Percentiles rank a stretch among this genome's conserved stretches.
These are phyloP conservation scores for Tirmania nivea DNA, from an alignment of 495 filamentous ascomycete genomes.

Conservation along the genomic window DNA sequence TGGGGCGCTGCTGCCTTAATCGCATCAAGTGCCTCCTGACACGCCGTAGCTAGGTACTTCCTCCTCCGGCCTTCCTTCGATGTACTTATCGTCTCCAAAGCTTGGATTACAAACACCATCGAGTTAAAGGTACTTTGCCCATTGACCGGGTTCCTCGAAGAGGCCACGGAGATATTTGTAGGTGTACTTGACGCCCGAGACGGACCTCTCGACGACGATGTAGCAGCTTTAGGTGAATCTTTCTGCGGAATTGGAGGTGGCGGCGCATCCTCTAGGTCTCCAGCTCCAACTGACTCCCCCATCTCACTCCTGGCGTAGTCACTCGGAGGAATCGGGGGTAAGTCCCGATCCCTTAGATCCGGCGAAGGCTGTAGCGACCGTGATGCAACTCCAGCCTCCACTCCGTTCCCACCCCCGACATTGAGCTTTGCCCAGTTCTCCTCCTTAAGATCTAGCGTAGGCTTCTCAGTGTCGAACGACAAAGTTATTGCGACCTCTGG, in stretches of 20 bases:
- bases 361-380: too few species aligned
- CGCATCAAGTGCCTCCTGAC: conserved; percentile 56
- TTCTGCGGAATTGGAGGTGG: not conserved
- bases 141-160: conserved; percentile 30
- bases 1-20: conserved; percentile 55
- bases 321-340: not conserved
- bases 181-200: not conserved
- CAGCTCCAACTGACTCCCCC: not conserved
- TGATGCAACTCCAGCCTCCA: too few species aligned
- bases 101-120: conserved; percentile 80
- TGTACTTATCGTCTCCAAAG: conserved; percentile 69
- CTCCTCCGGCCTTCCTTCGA: conserved; percentile 69
- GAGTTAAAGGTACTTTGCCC: conserved; percentile 56
- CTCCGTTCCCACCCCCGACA: not conserved
- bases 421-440: not conserved
- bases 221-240: not conserved
- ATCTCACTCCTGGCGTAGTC: not conserved
- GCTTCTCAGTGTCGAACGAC: not conserved
- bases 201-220: not conserved
- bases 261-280: not conserved
- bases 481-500: not conserved
- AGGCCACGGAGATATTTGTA: conserved; percentile 23
- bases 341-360: not conserved
- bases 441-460: not conserved
- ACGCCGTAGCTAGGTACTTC: conserved; percentile 57